Percentiles rank a stretch among this genome's conserved stretches.
Evolutionary conservation across 371 early-diverging fungal genomes (phyloP).

Genomic region (Mucor sp.): DNA sequence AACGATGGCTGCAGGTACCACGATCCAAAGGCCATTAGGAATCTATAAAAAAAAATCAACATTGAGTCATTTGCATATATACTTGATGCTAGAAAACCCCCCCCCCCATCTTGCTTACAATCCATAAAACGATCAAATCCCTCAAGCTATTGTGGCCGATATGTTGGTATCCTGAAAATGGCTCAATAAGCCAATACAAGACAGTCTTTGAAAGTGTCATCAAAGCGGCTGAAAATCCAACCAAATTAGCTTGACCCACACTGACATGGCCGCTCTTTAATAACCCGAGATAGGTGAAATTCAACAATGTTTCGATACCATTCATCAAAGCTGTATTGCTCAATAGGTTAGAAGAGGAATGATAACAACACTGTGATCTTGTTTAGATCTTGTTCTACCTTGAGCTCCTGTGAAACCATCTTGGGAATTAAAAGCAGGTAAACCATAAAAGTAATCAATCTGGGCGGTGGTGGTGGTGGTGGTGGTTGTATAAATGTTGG

Average conservation of each 20-base stretch:
- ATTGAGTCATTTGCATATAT: background rate
- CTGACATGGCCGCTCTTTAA: slow-evolving; percentile 5
- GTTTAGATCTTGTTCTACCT: slow-evolving; percentile 22
- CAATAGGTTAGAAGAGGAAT: background rate
- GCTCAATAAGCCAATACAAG: slow-evolving; percentile 38
- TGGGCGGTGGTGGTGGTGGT: slow-evolving; percentile 7
- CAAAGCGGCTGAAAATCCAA: slow-evolving; percentile 35
- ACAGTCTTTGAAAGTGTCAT: slow-evolving; percentile 40
- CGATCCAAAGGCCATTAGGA: slow-evolving; percentile 44
- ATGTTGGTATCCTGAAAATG: slow-evolving; percentile 34
- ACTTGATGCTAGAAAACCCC: background rate
- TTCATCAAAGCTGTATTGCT: slow-evolving; percentile 35
- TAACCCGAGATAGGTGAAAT: slow-evolving; percentile 28
- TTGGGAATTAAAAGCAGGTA: slow-evolving; percentile 24
- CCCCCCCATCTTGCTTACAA: slow-evolving; percentile 21
- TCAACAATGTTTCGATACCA: slow-evolving; percentile 31
- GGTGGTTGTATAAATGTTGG: no score
- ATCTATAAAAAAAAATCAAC: slow-evolving; percentile 18
- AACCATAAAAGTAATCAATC: slow-evolving; percentile 45
- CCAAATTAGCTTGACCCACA: slow-evolving; percentile 26
- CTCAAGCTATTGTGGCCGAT: slow-evolving; percentile 32
- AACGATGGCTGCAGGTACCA: slow-evolving; percentile 29
- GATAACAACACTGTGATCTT: background rate
- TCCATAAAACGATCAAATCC: slow-evolving; percentile 29
- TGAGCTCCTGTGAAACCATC: slow-evolving; percentile 50